Percentiles rank a stretch among this genome's conserved stretches.
phyloP scores from a whole-genome alignment of 2,329 filamentous ascomycete species.

The Neofusicoccum cordaticola region DNA sequence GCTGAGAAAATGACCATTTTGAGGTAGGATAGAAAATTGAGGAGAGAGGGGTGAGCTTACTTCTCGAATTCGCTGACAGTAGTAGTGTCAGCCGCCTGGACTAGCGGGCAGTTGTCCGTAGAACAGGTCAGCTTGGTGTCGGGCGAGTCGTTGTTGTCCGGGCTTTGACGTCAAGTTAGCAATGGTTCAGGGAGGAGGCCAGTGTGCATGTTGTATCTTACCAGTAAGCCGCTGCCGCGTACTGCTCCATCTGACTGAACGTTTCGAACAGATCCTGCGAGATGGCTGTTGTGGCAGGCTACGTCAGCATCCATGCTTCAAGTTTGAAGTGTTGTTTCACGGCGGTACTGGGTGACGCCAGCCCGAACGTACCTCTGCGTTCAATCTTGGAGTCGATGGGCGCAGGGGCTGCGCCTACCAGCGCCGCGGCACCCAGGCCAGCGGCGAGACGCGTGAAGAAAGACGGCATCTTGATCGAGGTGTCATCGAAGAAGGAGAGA shows the following conservation, averaged over 20 bases:
- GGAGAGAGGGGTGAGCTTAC: conserved; percentile 32
- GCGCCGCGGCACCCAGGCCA: not conserved
- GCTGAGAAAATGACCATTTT: too few species aligned
- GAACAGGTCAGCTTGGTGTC: conserved; percentile 45
- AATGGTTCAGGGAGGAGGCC: not conserved
- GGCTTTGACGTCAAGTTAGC: conserved; percentile 3
- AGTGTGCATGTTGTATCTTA: not conserved
- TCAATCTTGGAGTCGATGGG: not conserved
- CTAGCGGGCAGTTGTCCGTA: conserved; percentile 46
- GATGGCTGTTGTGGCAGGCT: conserved; percentile 30
- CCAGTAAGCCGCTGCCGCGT: conserved; percentile 54
- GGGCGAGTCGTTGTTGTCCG: conserved; percentile 46
- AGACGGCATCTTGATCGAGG: not conserved
- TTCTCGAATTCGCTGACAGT: conserved; percentile 50
- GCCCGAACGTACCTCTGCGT: not conserved
- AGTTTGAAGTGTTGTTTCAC: not conserved
- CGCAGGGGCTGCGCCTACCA: not conserved
- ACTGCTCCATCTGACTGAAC: conserved; percentile 50
- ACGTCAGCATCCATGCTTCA: not conserved
- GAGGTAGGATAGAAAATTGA: not conserved
- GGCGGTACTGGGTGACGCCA: not conserved
- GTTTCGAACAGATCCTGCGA: conserved; percentile 40
- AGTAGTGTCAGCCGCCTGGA: conserved; percentile 46
- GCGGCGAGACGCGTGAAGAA: conserved; percentile 2
- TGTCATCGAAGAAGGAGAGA: not conserved